phyloP scores from a whole-genome alignment of 2,329 filamentous ascomycete genomes.

The Beauveria scarabaeidicola region DNA sequence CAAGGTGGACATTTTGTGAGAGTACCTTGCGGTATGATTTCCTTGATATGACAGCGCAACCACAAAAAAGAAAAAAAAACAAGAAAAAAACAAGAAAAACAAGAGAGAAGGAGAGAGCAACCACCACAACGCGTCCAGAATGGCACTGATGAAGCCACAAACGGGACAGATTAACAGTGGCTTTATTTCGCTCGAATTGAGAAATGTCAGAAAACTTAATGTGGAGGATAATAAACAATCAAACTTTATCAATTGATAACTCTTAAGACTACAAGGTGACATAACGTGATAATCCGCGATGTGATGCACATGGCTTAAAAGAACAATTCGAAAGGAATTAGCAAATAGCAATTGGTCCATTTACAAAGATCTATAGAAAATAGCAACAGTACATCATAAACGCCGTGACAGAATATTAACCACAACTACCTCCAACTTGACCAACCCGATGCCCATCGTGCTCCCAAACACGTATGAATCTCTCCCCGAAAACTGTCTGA shows the following conservation, averaged over 20 bases:
- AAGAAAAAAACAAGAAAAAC: neutral
- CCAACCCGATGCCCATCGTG: neutral
- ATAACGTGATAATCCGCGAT: neutral
- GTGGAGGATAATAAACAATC: neutral
- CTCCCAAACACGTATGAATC: neutral
- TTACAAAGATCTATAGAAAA: neutral
- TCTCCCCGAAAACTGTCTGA: neutral
- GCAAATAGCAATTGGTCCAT: neutral
- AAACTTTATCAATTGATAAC: neutral
- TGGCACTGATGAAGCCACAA: neutral
- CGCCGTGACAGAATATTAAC: neutral
- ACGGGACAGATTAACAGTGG: neutral
- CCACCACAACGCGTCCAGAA: neutral
- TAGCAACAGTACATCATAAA: neutral
- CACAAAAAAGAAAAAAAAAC: neutral
- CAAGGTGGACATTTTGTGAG: conserved; percentile 49
- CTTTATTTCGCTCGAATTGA: no score
- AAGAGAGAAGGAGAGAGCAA: neutral
- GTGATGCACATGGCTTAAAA: no score
- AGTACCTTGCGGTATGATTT: neutral
- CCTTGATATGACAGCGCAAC: neutral
- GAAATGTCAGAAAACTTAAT: neutral
- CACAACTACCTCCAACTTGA: neutral
- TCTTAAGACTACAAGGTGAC: neutral
- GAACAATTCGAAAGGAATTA: no score